These are phyloP conservation scores for Pseudocercospora cruenta DNA, from an alignment of 2,329 filamentous ascomycete genomes.

Conservation along the genomic window DNA sequence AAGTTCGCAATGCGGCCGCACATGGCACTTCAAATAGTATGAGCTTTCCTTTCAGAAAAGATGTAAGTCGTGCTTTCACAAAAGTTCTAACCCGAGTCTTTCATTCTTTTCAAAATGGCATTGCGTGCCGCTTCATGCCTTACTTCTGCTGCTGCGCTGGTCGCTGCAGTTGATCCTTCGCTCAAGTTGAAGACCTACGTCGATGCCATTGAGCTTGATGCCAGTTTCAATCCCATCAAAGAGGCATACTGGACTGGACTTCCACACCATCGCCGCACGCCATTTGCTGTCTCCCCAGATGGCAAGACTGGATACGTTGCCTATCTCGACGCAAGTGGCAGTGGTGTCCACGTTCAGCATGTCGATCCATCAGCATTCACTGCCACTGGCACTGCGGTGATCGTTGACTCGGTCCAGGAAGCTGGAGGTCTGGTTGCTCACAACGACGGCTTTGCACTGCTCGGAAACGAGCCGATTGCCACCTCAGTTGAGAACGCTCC, in stretches of 20 bases:
- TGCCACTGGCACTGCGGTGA: constrained; percentile 56
- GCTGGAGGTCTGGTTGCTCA: constrained; percentile 65
- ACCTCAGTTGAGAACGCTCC: constrained; percentile 56
- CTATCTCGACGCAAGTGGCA: constrained; percentile 61
- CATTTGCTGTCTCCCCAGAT: constrained; percentile 65
- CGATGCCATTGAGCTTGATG: constrained; percentile 52
- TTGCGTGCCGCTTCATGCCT: constrained; percentile 23
- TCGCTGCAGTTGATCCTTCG: constrained; percentile 41
- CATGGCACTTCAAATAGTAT: background rate
- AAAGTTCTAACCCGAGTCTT: constrained; percentile 15
- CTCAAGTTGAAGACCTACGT: constrained; percentile 49
- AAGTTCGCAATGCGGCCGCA: background rate
- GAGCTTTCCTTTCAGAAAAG: background rate
- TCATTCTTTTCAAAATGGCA: constrained; percentile 22
- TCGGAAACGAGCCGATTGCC: constrained; percentile 61
- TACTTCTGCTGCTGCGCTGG: constrained; percentile 37
- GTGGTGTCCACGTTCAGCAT: constrained; percentile 61
- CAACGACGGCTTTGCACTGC: constrained; percentile 64
- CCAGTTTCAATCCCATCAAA: constrained; percentile 61
- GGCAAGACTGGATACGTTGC: constrained; percentile 63
- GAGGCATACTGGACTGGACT: constrained; percentile 64
- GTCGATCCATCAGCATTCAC: constrained; percentile 60
- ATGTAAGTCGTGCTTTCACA: constrained; percentile 2
- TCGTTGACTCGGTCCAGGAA: constrained; percentile 60
- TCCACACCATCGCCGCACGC: constrained; percentile 64